Percentiles rank a stretch among this genome's conserved stretches.
These are phyloP conservation scores for Echium plantagineum DNA, from an alignment of 257 asterid genomes.

Conservation along the genomic window DNA sequence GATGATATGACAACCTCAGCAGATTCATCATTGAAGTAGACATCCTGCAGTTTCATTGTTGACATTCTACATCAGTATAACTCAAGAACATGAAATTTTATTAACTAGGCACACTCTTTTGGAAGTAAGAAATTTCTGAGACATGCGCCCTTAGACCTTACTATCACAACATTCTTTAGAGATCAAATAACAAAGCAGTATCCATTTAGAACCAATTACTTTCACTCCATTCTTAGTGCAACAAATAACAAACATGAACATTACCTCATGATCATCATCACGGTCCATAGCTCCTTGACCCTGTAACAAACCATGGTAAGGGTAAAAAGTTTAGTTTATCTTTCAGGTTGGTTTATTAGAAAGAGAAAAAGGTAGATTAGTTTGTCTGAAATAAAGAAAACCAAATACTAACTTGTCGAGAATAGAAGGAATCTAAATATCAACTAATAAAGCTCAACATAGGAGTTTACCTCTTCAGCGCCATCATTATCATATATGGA, in stretches of 20 bases:
- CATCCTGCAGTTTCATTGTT: background rate
- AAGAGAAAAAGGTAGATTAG: background rate
- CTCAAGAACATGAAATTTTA: too few relatives aligned
- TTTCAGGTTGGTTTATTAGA: background rate
- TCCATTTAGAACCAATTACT: background rate
- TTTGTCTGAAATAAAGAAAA: too few relatives aligned
- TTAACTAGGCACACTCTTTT: background rate
- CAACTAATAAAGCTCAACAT: background rate
- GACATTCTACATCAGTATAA: background rate
- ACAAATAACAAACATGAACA: background rate
- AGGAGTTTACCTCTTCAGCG: constrained; percentile 46
- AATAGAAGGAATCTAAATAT: background rate
- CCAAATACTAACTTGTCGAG: too few relatives aligned
- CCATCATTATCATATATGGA: constrained; percentile 71
- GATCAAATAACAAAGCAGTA: background rate
- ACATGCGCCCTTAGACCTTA: background rate
- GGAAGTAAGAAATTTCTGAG: background rate
- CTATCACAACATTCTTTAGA: background rate
- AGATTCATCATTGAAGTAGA: background rate
- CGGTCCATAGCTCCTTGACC: constrained; percentile 72
- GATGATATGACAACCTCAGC: background rate
- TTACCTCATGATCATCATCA: constrained; percentile 92
- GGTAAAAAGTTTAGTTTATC: constrained; percentile 1
- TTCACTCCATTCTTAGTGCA: background rate
- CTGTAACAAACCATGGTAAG: constrained; percentile 34